phyloP scores from a whole-genome alignment of 768 basidiomycete genomes.

The Termitomyces sp. region DNA sequence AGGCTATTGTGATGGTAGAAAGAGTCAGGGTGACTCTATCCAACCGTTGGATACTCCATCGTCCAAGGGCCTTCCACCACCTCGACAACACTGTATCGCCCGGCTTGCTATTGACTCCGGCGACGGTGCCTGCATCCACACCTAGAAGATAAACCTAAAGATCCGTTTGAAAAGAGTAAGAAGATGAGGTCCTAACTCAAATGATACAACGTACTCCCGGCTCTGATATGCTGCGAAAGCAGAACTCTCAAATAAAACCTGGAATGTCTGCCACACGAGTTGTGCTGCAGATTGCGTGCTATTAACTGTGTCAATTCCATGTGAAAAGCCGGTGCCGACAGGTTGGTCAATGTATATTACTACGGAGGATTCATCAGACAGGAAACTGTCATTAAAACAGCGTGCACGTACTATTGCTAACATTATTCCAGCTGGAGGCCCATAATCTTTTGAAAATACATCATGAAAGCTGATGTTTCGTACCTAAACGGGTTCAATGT shows the following conservation, averaged over 20 bases:
- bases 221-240: conserved; percentile 45
- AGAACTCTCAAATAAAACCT: conserved; percentile 53
- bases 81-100: conserved; percentile 36
- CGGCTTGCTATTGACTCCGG: conserved; percentile 45
- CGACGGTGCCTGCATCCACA: conserved; percentile 57
- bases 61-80: conserved; percentile 61
- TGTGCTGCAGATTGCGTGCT: conserved; percentile 49
- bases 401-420: conserved; percentile 50
- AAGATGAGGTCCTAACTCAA: not conserved
- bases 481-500: conserved; percentile 57
- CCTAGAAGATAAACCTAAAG: conserved; percentile 50
- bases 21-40: conserved; percentile 52
- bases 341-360: conserved; percentile 72
- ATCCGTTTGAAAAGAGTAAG: not conserved
- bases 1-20: conserved; percentile 42
- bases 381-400: not conserved
- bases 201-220: conserved; percentile 36
- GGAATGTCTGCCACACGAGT: conserved; percentile 57
- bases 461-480: not conserved
- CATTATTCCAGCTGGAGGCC: conserved; percentile 52
- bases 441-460: not conserved
- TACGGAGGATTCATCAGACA: conserved; percentile 15
- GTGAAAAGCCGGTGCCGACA: conserved; percentile 61
- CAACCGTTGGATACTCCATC: conserved; percentile 56
- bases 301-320: conserved; percentile 51